These are phyloP conservation scores for Hypoxylon trugodes DNA, from an alignment of 495 filamentous ascomycete genomes.

Conservation along the genomic window DNA sequence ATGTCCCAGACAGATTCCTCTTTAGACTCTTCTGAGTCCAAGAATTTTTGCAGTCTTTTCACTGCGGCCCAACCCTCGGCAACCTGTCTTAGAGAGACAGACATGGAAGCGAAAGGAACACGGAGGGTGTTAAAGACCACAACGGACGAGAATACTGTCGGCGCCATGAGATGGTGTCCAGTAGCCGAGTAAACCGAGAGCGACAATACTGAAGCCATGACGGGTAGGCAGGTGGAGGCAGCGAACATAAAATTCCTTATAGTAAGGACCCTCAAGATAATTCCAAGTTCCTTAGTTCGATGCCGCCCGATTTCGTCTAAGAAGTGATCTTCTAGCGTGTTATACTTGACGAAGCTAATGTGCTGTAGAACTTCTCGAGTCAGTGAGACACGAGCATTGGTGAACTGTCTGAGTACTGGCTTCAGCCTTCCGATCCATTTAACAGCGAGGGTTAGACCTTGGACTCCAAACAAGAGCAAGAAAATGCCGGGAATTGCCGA, in stretches of 20 bases:
- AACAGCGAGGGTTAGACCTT: conserved; percentile 67
- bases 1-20: conserved; percentile 68
- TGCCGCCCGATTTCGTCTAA: conserved; percentile 67
- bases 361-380: conserved; percentile 80
- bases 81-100: conserved; percentile 75
- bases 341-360: conserved; percentile 81
- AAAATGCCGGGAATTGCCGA: conserved; percentile 76
- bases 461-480: conserved; percentile 69
- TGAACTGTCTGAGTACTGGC: conserved; percentile 74
- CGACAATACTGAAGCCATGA: conserved; percentile 80
- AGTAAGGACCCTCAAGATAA: conserved; percentile 70
- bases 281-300: conserved; percentile 68
- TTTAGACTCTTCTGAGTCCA: conserved; percentile 72
- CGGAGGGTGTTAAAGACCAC: conserved; percentile 81
- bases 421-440: conserved; percentile 66
- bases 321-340: conserved; percentile 81
- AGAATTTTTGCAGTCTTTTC: conserved; percentile 74
- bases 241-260: conserved; percentile 74
- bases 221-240: conserved; percentile 65
- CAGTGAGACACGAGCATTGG: conserved; percentile 76
- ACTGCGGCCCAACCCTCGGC: conserved; percentile 76
- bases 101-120: conserved; percentile 75
- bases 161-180: conserved; percentile 65
- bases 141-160: conserved; percentile 76
- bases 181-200: conserved; percentile 79